phyloP scores from a whole-genome alignment of 768 basidiomycete species.

The Suillus tomentosus region DNA sequence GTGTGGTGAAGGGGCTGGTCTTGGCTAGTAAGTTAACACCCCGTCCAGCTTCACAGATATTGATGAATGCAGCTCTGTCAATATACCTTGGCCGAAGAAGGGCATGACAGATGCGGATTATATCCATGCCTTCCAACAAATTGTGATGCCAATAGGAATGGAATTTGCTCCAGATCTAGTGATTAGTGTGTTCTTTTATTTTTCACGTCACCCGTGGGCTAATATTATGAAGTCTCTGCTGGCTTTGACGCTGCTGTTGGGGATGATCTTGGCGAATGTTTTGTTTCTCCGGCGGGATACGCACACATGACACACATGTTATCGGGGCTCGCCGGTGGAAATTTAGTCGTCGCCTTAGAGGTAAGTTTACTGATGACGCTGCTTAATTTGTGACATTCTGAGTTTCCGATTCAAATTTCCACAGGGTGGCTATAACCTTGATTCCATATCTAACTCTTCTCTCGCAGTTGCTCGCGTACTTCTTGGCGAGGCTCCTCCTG shows the following conservation, averaged over 20 bases:
- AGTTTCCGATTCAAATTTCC: background rate
- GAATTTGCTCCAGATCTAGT: conserved; percentile 97
- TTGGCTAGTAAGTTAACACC: conserved; percentile 71
- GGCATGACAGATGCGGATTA: conserved; percentile 97
- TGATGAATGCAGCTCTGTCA: conserved; percentile 70
- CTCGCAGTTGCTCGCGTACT: conserved; percentile 85
- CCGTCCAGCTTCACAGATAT: conserved; percentile 15
- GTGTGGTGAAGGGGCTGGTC: conserved; percentile 80
- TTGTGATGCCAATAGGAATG: conserved; percentile 95
- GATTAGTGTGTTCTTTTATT: conserved; percentile 65
- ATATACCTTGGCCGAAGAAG: conserved; percentile 88
- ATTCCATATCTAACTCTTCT: conserved; percentile 85
- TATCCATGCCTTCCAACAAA: conserved; percentile 91
- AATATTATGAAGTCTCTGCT: conserved; percentile 75
- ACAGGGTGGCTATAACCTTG: conserved; percentile 94
- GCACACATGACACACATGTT: conserved; percentile 99
- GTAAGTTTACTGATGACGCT: conserved; percentile 42
- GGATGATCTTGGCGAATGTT: conserved; percentile 88
- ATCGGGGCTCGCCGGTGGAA: conserved; percentile 82
- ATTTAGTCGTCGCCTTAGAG: conserved; percentile 91
- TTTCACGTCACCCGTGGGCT: background rate
- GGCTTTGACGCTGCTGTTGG: conserved; percentile 97
- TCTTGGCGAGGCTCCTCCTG: conserved; percentile 85
- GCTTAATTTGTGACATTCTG: background rate
- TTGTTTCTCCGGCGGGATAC: conserved; percentile 89